Conservation (phyloP, 2,329 filamentous ascomycete species). For the Pestalotiopsis sp. region DNA sequence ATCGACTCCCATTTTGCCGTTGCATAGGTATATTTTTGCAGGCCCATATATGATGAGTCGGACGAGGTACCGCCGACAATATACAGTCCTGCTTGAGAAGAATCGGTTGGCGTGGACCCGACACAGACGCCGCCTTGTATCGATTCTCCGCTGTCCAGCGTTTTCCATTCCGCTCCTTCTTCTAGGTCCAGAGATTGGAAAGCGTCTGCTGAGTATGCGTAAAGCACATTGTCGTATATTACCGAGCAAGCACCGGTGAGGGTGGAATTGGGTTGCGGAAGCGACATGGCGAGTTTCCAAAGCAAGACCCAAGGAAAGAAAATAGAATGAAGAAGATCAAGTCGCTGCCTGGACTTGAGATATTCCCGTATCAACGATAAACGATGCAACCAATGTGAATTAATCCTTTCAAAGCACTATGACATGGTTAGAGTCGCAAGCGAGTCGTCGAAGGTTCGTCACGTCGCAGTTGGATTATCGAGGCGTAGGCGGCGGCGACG, state of each 20-base stretch:
- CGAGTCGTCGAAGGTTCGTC: not conserved
- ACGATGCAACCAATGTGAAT: not conserved
- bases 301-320: conserved; percentile 10
- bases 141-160: conserved; percentile 64
- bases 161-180: conserved; percentile 71
- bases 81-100: conserved; percentile 67
- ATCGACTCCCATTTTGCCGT: conserved; percentile 56
- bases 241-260: conserved; percentile 81
- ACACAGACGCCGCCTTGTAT: conserved; percentile 81
- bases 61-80: conserved; percentile 74
- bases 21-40: conserved; percentile 68
- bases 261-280: conserved; percentile 69
- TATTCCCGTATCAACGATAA: conserved; percentile 1
- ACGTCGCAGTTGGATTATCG: conserved; percentile 1
- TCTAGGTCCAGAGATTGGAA: conserved; percentile 75
- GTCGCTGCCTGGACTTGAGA: conserved; percentile 6
- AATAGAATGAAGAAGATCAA: not conserved
- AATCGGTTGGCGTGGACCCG: conserved; percentile 62
- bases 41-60: conserved; percentile 64
- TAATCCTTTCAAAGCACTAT: not conserved
- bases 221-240: conserved; percentile 80
- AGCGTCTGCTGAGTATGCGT: conserved; percentile 74
- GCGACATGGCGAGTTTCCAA: conserved; percentile 57
- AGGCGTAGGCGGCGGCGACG: not conserved
- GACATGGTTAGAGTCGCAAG: not conserved